phyloP scores from a whole-genome alignment of 2,329 filamentous ascomycete species.

The Simplicillium aogashimaense region DNA sequence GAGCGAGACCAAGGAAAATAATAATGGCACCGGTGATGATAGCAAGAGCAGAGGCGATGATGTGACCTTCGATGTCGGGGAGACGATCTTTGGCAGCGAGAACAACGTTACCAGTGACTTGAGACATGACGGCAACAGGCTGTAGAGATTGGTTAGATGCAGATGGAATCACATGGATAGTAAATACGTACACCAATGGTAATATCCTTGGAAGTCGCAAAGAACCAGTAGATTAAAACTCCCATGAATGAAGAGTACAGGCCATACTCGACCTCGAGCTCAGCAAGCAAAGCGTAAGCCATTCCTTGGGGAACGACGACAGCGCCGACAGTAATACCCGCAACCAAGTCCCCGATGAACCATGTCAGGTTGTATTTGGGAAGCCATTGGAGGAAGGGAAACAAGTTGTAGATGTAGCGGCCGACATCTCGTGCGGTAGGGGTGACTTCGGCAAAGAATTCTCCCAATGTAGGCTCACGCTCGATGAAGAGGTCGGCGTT shows the following conservation, averaged over 20 bases:
- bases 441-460: conserved; percentile 27
- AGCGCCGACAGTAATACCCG: conserved; percentile 38
- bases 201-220: conserved; percentile 88
- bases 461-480: conserved; percentile 29
- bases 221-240: conserved; percentile 92
- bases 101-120: conserved; percentile 39
- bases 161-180: background rate
- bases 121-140: conserved; percentile 47
- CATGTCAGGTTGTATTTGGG: conserved; percentile 38
- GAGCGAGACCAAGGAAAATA: conserved; percentile 36
- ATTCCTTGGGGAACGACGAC: conserved; percentile 46
- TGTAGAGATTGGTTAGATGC: conserved; percentile 11
- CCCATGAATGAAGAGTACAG: conserved; percentile 83
- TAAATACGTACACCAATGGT: conserved; percentile 62
- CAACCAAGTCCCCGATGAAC: conserved; percentile 36
- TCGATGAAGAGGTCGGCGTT: conserved; percentile 28
- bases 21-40: conserved; percentile 38
- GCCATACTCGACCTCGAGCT: conserved; percentile 37
- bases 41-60: conserved; percentile 37
- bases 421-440: conserved; percentile 20
- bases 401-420: conserved; percentile 29
- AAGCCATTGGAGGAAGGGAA: conserved; percentile 40
- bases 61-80: conserved; percentile 28
- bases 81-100: conserved; percentile 23
- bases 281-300: conserved; percentile 40